Base-by-base conservation (phyloP, 495 filamentous ascomycete genomes). In the Trichoderma gamsii region DNA sequence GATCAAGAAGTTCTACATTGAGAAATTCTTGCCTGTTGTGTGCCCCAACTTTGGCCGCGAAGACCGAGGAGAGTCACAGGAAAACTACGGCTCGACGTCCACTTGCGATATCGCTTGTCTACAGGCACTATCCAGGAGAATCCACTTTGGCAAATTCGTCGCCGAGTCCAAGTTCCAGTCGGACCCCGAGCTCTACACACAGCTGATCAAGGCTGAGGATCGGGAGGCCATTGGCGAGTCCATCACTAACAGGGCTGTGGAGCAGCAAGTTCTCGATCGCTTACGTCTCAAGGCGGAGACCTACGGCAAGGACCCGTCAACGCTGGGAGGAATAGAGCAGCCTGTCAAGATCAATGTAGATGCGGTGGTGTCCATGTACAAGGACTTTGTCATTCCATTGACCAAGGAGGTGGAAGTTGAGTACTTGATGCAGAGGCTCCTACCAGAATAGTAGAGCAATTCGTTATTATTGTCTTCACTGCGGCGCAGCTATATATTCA, bases 111-210 rank as follows among this genome's bases (percentile, higher is more conserved):
- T 99, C 41, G 82, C 84, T 41, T 94, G 90, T 73, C 80, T 99
- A 65, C 96, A 99, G 81, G 91, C 96, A 18, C 81, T 99, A 13
- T 97, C 92, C 56, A 84, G 93, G 21, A 84, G 96, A 63, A 92
- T 99, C 70, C 96, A 99, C 77, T 99, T 97, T 78, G 96, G 96
- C 68, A 99, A 97, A 82, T 97, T 97, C 74, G 96, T 99, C 5
- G 96, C 96, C 13, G 96, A 99, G 82, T 89, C 91, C n/a, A 99
- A 99, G 82, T 99, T 97, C 77, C 86, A 84, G 72, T 86, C 90
- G 68, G 92, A 97, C 72, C 85, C 88, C 38, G 91, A 94, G 72
- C 80, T 75, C 67, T 98, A 92, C 77, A 91, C 92, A 1, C 76
- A 79, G 66, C 75, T 97, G 79, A 97, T 99, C 76, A 86, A 86